Conservation (phyloP, 371 early-diverging fungal genomes). For the Mucor sp. region DNA sequence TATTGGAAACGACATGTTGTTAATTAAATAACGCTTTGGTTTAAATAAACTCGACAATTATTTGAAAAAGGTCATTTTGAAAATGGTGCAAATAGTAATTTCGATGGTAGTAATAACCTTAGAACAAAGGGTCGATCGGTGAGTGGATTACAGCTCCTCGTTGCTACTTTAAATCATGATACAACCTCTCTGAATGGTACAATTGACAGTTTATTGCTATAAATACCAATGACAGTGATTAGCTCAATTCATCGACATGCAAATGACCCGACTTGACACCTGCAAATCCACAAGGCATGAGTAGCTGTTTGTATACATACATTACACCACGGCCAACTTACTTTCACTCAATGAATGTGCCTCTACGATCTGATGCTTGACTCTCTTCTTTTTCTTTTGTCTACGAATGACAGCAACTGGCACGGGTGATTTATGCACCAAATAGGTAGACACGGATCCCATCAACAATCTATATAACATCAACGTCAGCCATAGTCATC, state of each 20-base stretch:
- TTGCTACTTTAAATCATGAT: too few species aligned
- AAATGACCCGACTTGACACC: slow-evolving; percentile 35
- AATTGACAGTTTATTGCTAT: too few species aligned
- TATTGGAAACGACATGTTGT: too few species aligned
- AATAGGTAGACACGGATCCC: slow-evolving; percentile 26
- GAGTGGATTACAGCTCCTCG: too few species aligned
- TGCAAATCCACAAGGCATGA: slow-evolving; percentile 8
- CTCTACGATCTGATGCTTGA: slow-evolving; percentile 13
- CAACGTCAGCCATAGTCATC: neutral
- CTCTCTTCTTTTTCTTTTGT: slow-evolving; percentile 45
- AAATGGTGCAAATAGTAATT: too few species aligned
- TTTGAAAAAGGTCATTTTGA: too few species aligned
- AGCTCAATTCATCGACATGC: slow-evolving; percentile 38
- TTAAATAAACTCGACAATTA: too few species aligned
- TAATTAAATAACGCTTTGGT: too few species aligned
- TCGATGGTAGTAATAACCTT: too few species aligned
- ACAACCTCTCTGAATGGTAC: too few species aligned
- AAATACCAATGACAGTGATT: neutral
- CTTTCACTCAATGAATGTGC: slow-evolving; percentile 37
- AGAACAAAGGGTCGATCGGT: too few species aligned
- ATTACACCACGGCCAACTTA: slow-evolving; percentile 5
- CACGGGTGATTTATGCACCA: slow-evolving; percentile 39
- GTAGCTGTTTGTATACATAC: neutral
- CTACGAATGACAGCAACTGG: slow-evolving; percentile 60
- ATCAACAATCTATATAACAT: slow-evolving; percentile 10